These are phyloP conservation scores for Suillus alpinus DNA, from an alignment of 768 basidiomycete species.

Conservation along the genomic window DNA sequence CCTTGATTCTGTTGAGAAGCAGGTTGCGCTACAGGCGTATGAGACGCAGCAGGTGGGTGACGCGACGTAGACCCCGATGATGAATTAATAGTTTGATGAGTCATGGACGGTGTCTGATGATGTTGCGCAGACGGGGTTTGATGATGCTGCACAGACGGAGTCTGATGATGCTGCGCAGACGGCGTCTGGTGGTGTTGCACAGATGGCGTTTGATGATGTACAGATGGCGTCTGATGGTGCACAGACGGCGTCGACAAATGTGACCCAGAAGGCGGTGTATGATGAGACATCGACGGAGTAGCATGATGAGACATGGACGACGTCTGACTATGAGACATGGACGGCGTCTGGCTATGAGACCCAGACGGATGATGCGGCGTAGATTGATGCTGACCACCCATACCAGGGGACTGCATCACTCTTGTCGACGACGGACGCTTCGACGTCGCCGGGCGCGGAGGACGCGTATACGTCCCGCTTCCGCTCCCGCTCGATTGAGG, in stretches of 20 bases:
- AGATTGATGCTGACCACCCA: not conserved
- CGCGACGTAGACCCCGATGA: not conserved
- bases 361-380: not conserved
- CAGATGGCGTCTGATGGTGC: not conserved
- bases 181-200: not conserved
- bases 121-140: not conserved
- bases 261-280: not conserved
- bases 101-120: not conserved
- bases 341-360: not conserved
- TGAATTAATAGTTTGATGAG: not conserved
- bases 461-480: not conserved
- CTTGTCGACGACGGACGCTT: not conserved
- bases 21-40: constrained; percentile 2
- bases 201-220: not conserved
- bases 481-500: not conserved
- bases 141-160: not conserved
- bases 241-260: not conserved
- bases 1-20: constrained; percentile 3
- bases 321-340: not conserved
- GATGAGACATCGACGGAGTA: not conserved
- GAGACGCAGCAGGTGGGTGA: constrained; percentile 3
- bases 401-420: not conserved
- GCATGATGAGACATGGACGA: not conserved
- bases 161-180: not conserved
- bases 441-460: not conserved